These are phyloP conservation scores for Neofusicoccum parvum DNA, from an alignment of 2,329 filamentous ascomycete genomes.

Conservation along the genomic window DNA sequence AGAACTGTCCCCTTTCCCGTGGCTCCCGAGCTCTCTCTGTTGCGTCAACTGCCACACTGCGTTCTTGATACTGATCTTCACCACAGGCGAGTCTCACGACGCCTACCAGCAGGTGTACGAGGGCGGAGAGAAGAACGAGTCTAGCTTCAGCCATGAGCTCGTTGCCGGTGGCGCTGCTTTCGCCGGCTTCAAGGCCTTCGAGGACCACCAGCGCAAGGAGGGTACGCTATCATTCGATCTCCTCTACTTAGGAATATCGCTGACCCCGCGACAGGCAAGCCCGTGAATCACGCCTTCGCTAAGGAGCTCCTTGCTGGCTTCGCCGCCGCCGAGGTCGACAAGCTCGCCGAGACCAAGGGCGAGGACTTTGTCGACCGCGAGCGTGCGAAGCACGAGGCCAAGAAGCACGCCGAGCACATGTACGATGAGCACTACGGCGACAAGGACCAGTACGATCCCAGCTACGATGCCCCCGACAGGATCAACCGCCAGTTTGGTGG, in stretches of 20 bases:
- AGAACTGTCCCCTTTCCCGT: background rate
- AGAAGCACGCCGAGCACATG: slow-evolving; percentile 46
- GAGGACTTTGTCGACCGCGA: slow-evolving; percentile 52
- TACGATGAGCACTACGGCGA: slow-evolving; percentile 54
- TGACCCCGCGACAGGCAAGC: slow-evolving; percentile 56
- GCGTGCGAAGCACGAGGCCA: slow-evolving; percentile 50
- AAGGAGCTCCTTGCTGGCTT: slow-evolving; percentile 76
- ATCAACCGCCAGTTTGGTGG: slow-evolving; percentile 27
- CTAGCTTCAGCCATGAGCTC: slow-evolving; percentile 71
- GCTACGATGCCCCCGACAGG: slow-evolving; percentile 33
- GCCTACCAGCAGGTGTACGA: slow-evolving; percentile 60
- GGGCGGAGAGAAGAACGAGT: slow-evolving; percentile 56
- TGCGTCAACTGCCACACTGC: no score
- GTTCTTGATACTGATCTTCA: slow-evolving; percentile 3
- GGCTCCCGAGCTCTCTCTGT: background rate
- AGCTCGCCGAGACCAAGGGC: slow-evolving; percentile 64
- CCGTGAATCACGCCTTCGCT: slow-evolving; percentile 71
- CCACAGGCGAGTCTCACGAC: slow-evolving; percentile 54
- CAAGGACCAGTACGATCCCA: slow-evolving; percentile 49
- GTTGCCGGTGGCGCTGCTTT: slow-evolving; percentile 77
- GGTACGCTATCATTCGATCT: slow-evolving; percentile 39
- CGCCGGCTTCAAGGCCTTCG: slow-evolving; percentile 77
- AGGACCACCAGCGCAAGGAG: slow-evolving; percentile 71
- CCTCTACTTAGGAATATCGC: background rate
- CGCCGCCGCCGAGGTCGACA: slow-evolving; percentile 75